Conservation (phyloP, 495 filamentous ascomycete species). For the Paragyromitra xinjiangensis region DNA sequence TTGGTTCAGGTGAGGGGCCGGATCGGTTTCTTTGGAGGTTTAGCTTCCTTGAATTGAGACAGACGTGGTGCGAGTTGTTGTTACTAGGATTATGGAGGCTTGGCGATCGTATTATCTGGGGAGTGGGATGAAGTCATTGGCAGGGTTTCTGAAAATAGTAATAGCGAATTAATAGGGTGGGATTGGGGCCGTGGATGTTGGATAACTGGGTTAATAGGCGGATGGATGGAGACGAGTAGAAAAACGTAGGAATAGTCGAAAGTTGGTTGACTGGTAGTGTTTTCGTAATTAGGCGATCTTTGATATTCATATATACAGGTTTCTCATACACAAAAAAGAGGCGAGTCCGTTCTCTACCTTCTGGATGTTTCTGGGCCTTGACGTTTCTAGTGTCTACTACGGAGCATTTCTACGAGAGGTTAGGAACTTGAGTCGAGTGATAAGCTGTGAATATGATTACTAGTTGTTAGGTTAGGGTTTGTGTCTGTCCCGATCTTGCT, state of each 20-base stretch:
- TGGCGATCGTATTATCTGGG: neutral
- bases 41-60: neutral
- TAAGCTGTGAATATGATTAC: neutral
- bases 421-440: neutral
- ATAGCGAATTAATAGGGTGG: neutral
- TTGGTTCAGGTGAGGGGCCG: neutral
- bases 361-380: neutral
- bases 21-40: neutral
- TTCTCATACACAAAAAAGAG: neutral
- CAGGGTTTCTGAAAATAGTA: neutral
- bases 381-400: neutral
- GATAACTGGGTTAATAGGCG: too few species aligned
- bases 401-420: neutral
- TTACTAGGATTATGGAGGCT: neutral
- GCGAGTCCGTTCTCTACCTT: too few species aligned
- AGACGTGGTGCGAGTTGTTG: conserved; percentile 21
- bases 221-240: neutral
- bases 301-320: neutral
- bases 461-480: neutral
- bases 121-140: neutral
- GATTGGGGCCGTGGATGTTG: neutral
- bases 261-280: neutral
- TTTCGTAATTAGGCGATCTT: neutral
- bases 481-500: neutral
- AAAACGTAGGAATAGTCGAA: neutral